A percentile compares a stretch with the other conserved stretches of the same genome.
Evolutionary conservation across 106 monocot species (phyloP).

Genomic region (Vanilla planifolia): DNA sequence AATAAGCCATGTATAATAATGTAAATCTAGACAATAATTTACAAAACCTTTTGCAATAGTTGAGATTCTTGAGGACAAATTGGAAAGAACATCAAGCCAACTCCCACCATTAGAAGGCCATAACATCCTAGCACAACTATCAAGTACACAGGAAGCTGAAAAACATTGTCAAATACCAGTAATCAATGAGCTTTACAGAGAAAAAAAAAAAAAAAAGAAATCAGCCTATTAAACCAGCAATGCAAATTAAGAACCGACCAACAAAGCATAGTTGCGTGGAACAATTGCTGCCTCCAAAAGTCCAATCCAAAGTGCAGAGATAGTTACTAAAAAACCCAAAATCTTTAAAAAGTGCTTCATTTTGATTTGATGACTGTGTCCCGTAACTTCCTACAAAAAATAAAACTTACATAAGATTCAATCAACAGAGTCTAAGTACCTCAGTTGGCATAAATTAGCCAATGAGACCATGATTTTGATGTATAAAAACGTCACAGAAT

Average conservation of each 20-base stretch:
- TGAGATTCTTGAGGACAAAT: constrained; percentile 90
- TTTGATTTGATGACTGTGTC: not conserved
- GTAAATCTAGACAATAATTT: no score
- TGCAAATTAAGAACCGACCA: constrained; percentile 67
- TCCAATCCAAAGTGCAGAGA: constrained; percentile 67
- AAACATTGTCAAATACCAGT: not conserved
- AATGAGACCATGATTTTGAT: no score
- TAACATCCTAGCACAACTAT: constrained; percentile 80
- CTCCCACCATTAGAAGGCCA: constrained; percentile 95
- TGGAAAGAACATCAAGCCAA: constrained; percentile 89
- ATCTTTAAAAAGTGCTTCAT: constrained; percentile 98
- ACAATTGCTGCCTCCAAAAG: constrained; percentile 61
- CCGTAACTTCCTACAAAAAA: not conserved
- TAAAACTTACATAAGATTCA: not conserved
- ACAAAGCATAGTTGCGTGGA: constrained; percentile 63
- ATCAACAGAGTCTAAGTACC: not conserved
- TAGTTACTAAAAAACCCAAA: constrained; percentile 41
- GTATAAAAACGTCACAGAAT: no score
- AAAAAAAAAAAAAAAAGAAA: constrained; percentile 12
- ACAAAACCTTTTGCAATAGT: constrained; percentile 85
- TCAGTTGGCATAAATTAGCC: not conserved
- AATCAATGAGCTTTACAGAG: no score
- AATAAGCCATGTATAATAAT: no score
- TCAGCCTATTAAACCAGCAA: not conserved
- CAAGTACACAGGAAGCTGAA: constrained; percentile 85